Base-by-base conservation (phyloP, 2,329 filamentous ascomycete species). In the Clonostachys sp. region DNA sequence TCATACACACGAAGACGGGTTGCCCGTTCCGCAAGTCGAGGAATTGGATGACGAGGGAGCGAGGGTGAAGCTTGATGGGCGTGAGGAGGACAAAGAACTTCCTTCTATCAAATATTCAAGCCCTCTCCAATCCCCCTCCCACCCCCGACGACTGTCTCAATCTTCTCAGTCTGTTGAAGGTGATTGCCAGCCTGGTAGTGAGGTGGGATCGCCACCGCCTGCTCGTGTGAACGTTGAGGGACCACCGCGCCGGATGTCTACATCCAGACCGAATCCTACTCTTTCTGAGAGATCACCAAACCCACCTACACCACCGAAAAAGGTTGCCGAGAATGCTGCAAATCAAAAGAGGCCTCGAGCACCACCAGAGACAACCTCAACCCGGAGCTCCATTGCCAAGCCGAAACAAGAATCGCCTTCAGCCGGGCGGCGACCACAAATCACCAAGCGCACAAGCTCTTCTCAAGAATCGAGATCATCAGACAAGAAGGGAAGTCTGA, bases 301-400 rank as follows among this genome's bases (percentile, higher is more conserved):
- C 24, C 24, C 24, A 30, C 24, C 24, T 30, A 10, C 24, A 10
- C 24, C 24, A 10, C 9, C 24, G 24, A 30, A 10, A 30, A 12
- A 12, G 10, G 8, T 12, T 20, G 20, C 10, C 6, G 49, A 53
- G 42, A 38, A 38, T 7, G 45, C 58, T 5, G 60, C 74, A 33
- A 77, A 78, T 50, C 73, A 78, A 54, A 79, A 77, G 57, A 67
- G 65, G 30, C 58, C 61, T 13, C 62, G 74, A 12, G 61, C 66
- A 30, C 71, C 74, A 1, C 55, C 66, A 12, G 50, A 43, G 49
- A 42, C 42, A 53, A n/a, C 47, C 52, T 5, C 41, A 47, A 45
- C 18, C 62, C 54, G 50, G 53, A 39, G 42, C 48, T 47, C 39
- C 53, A 57, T 50, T 14, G 62, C 57, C 49, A 60, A 55, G 24